Evolutionary conservation across 768 basidiomycete species (phyloP).

Genomic region (Mycena floridula): DNA sequence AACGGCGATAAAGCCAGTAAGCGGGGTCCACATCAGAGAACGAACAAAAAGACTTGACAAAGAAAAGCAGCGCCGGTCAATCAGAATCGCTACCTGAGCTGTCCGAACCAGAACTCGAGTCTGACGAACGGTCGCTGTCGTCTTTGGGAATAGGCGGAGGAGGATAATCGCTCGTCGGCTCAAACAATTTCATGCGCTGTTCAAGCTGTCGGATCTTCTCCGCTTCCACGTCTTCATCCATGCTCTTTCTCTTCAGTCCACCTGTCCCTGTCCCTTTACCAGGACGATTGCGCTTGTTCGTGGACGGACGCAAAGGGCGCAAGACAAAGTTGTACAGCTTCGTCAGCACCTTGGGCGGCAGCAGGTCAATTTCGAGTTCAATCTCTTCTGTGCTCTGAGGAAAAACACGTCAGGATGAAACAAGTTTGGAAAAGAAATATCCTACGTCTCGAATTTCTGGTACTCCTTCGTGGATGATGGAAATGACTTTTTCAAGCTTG

Average conservation of each 20-base stretch:
- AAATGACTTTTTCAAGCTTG: slow-evolving; percentile 85
- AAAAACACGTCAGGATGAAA: slow-evolving; percentile 6
- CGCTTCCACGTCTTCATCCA: slow-evolving; percentile 95
- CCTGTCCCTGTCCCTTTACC: slow-evolving; percentile 85
- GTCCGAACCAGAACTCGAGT: slow-evolving; percentile 67
- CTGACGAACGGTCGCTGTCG: slow-evolving; percentile 72
- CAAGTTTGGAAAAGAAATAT: slow-evolving; percentile 10
- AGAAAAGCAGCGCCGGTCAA: slow-evolving; percentile 32
- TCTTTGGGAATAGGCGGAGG: slow-evolving; percentile 28
- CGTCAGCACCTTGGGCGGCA: slow-evolving; percentile 81
- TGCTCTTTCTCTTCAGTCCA: slow-evolving; percentile 88
- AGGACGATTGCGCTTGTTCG: slow-evolving; percentile 55
- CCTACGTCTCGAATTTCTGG: slow-evolving; percentile 91
- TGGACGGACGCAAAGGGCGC: slow-evolving; percentile 64
- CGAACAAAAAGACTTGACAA: slow-evolving; percentile 9
- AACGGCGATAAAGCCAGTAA: slow-evolving; percentile 2
- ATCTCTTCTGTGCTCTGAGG: slow-evolving; percentile 92
- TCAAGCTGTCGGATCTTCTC: slow-evolving; percentile 93
- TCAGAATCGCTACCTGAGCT: slow-evolving; percentile 84
- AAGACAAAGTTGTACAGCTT: slow-evolving; percentile 96
- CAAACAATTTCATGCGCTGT: slow-evolving; percentile 80
- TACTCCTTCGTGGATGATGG: slow-evolving; percentile 91
- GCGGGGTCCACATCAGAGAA: slow-evolving; percentile 8
- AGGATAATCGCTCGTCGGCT: slow-evolving; percentile 42
- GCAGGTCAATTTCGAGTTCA: slow-evolving; percentile 92